Evolutionary conservation across 2,329 filamentous ascomycete species (phyloP).

Genomic region (Diaporthe citri): DNA sequence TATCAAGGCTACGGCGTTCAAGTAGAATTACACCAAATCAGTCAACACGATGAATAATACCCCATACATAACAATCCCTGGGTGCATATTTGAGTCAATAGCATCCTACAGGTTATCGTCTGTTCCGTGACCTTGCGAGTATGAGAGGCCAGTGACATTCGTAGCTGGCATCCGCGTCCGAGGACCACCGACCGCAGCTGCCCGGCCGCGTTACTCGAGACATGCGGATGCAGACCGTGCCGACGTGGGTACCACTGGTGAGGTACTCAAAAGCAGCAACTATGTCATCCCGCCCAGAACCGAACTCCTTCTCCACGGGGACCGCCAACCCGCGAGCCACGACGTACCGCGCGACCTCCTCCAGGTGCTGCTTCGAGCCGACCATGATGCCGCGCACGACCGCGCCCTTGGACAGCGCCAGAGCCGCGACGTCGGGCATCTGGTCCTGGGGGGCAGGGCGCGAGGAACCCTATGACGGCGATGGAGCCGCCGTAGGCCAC

Average conservation of each 20-base stretch:
- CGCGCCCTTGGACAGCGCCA: slow-evolving; percentile 47
- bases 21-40: not conserved
- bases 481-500: slow-evolving; percentile 60
- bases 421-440: slow-evolving; percentile 49
- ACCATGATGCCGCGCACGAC: slow-evolving; percentile 52
- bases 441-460: slow-evolving; percentile 42
- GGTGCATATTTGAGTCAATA: not conserved
- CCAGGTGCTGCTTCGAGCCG: slow-evolving; percentile 49
- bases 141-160: not conserved
- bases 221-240: slow-evolving; percentile 1
- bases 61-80: not conserved
- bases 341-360: not conserved
- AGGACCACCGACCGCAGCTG: too few relatives aligned
- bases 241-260: not conserved
- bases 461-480: slow-evolving; percentile 58
- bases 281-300: not conserved
- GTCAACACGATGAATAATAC: not conserved
- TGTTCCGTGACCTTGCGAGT: not conserved
- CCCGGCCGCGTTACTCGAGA: not conserved
- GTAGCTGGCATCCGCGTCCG: not conserved
- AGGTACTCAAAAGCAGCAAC: not conserved
- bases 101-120: too few relatives aligned
- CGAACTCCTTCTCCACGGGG: not conserved
- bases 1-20: not conserved
- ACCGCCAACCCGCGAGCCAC: not conserved